Evolutionary conservation across 2,329 filamentous ascomycete species (phyloP), one percentile per base, ranked within the genome.

Genomic region (Amylocarpus encephaloides): DNA sequence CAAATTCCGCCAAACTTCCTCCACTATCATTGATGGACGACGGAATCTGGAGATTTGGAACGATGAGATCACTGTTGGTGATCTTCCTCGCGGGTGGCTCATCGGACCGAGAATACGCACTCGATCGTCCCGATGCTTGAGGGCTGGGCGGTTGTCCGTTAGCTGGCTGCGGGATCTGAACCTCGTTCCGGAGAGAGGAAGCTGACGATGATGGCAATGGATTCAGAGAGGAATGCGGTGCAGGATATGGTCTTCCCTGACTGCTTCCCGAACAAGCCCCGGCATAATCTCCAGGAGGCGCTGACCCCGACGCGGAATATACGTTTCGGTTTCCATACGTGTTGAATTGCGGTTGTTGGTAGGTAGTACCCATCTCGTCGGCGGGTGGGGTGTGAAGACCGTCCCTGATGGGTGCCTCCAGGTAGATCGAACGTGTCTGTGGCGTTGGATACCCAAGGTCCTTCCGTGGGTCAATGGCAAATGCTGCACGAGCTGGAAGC

Each of bases 1-100:
- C 86, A 67, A 95, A 90, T 63, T 93, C 87, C 9, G 88, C 79
- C 58, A 95, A 67, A 63, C 80, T 91, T 6, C 88, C 87, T 41
- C 86, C 86, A 59, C 77, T 82, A 32, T 82, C 75, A 62, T 84
- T 89, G 64, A 95, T 89, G 34, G 87, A 84, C 40, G 75, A 72
- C 6, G 89, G 88, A 36, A 94, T 83, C 61, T 85, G 81, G 34
- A 92, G 73, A 46, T 56, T 62, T 3, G 62, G 56, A 43, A 58
- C 47, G 11, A 65, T 64, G 33, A 50, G 45, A 32, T 64, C 59
- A 18, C 52, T 56, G 16, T 47, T 57, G 30, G 53, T 48, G 36
- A 52, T 59, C 39, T 56, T 64, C 45, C 61, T 48, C 15, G 52
- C 50, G 13, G 53, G 22, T 32, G 53, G 40, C 13, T 53, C 54